Base-by-base conservation (phyloP, 2,329 filamentous ascomycete genomes). In the Verticillium tricorpus region DNA sequence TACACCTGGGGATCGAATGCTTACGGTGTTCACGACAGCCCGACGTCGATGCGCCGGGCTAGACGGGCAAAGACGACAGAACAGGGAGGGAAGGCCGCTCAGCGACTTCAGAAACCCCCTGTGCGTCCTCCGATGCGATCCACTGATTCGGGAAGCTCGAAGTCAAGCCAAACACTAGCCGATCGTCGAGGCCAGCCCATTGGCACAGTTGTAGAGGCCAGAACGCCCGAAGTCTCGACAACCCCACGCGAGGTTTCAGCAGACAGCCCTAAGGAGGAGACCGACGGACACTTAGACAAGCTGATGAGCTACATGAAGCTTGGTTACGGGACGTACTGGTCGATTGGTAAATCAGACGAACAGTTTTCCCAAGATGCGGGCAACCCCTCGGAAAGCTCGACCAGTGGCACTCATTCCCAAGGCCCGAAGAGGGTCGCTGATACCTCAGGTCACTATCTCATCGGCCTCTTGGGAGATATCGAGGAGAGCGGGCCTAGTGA, bases 11-110 rank as follows among this genome's bases (percentile, higher is more conserved):
- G 93, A 2, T 87, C 91, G 59, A 84, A 90, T 69, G 88, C 94
- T 2, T 98, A 97, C 72, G 94, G 93, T 4, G 85, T 97, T 7
- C 85, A 85, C 60, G 90, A 96, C 39, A 93, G 92, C 66, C 90
- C 92, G 15, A 85, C 84, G 1, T 89, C 90, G 1, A 82, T 83
- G 63, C 84, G 89, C 35, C 80, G 82, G 57, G 74, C 77, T 52
- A 76, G 72, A 65, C 83, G 73, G 69, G 72, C 66, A 28, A 74
- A 69, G 60, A 75, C 76, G 71, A 17, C 60, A 2, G 35, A 35
- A 19, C 25, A 58, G 7, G 31, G 22, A 9, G 12, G 28, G 12
- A 34, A 14, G 22, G 9, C 12, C 5, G 32, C n/a, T 9, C 11
- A 15, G 6, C n/a, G 15, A 19, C 7, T 14, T 5, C 12, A 25